phyloP scores from a whole-genome alignment of 1,284 basidiomycete genomes.

The Gymnopus androsaceus region DNA sequence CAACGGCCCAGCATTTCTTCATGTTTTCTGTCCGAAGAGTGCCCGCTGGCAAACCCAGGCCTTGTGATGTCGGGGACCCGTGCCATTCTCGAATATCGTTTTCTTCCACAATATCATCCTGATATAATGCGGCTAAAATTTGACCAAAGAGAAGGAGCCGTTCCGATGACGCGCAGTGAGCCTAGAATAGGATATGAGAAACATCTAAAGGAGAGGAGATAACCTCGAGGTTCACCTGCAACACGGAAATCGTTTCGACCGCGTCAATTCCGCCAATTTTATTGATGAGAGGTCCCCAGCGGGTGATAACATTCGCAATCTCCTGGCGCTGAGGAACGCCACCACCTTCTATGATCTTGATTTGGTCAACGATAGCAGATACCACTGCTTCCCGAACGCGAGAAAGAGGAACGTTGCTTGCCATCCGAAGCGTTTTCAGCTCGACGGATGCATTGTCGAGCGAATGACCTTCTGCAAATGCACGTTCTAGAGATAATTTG shows the following conservation, averaged over 20 bases:
- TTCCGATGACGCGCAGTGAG: slow-evolving; percentile 62
- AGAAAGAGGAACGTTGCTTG: slow-evolving; percentile 81
- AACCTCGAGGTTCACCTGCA: slow-evolving; percentile 55
- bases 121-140: slow-evolving; percentile 73
- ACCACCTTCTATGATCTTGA: slow-evolving; percentile 57
- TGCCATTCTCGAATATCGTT: slow-evolving; percentile 79
- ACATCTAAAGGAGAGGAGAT: background rate
- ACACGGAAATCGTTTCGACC: slow-evolving; percentile 67
- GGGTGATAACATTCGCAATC: slow-evolving; percentile 56
- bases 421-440: slow-evolving; percentile 93
- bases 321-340: slow-evolving; percentile 57
- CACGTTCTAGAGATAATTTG: slow-evolving; percentile 79
- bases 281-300: slow-evolving; percentile 76
- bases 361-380: slow-evolving; percentile 67
- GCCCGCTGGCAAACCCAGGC: slow-evolving; percentile 45
- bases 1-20: slow-evolving; percentile 71
- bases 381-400: slow-evolving; percentile 82
- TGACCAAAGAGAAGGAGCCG: slow-evolving; percentile 72
- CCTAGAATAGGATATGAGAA: slow-evolving; percentile 37
- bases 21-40: slow-evolving; percentile 52
- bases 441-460: slow-evolving; percentile 92
- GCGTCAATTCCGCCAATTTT: slow-evolving; percentile 76
- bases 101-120: slow-evolving; percentile 77
- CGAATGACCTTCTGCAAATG: slow-evolving; percentile 88
- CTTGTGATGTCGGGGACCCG: slow-evolving; percentile 48